A percentile compares a stretch with the other conserved stretches of the same genome.
Conservation (phyloP, 2,329 filamentous ascomycete genomes). For the Xylariaceae sp. region DNA sequence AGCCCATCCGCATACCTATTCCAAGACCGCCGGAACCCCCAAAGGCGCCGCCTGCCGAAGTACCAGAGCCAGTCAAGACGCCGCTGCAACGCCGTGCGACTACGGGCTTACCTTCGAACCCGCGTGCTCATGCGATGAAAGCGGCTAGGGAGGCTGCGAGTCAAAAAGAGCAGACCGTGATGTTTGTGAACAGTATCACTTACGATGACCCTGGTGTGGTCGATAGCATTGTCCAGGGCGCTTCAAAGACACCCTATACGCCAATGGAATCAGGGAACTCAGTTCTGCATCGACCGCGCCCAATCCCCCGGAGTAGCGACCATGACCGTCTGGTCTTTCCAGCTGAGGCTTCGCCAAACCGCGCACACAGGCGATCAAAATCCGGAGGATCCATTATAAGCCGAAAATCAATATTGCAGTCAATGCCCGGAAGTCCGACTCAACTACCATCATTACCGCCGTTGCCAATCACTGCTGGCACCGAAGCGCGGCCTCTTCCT, state of each 20-base stretch:
- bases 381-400: conserved; percentile 43
- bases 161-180: conserved; percentile 42
- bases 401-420: conserved; percentile 42
- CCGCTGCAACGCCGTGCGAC: conserved; percentile 41
- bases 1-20: conserved; percentile 29
- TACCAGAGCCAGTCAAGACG: conserved; percentile 31
- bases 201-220: conserved; percentile 49
- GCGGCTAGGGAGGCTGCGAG: conserved; percentile 21
- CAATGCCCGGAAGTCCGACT: conserved; percentile 41
- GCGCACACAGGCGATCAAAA: conserved; percentile 42
- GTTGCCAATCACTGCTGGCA: conserved; percentile 39
- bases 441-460: conserved; percentile 49
- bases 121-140: conserved; percentile 34
- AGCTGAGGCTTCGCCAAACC: conserved; percentile 35
- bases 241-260: conserved; percentile 26
- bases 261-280: conserved; percentile 30
- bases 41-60: conserved; percentile 19
- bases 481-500: conserved; percentile 36
- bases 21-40: conserved; percentile 30
- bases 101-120: conserved; percentile 45
- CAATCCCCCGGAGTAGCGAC: conserved; percentile 46
- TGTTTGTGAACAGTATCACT: conserved; percentile 53
- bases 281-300: conserved; percentile 51
- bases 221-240: conserved; percentile 43
- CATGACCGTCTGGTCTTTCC: conserved; percentile 45